Conservation (phyloP, 257 asterid species). For the Jasminum sambac region DNA sequence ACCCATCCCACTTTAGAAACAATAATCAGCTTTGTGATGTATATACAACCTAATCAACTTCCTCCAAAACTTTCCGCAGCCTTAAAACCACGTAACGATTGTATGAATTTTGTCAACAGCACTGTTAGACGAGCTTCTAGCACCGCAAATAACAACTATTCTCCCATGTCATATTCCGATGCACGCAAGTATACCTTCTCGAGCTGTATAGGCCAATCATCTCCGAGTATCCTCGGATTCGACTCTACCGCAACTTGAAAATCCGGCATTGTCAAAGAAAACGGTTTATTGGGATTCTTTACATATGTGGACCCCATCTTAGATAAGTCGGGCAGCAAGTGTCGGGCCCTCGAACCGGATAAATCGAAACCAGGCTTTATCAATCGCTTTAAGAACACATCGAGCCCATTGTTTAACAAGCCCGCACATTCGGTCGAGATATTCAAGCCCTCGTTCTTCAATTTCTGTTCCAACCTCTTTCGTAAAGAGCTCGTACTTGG, state of each 20-base stretch:
- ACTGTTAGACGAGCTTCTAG: conserved; percentile 36
- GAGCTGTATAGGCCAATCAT: conserved; percentile 55
- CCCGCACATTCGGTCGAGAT: conserved; percentile 49
- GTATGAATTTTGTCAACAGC: conserved; percentile 36
- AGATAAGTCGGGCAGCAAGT: conserved; percentile 19
- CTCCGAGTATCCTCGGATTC: conserved; percentile 56
- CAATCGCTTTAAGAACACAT: conserved; percentile 53
- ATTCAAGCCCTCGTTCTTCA: conserved; percentile 47
- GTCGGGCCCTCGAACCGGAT: conserved; percentile 43
- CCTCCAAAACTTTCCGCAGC: conserved; percentile 44
- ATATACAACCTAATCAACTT: conserved; percentile 60
- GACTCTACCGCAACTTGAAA: conserved; percentile 52
- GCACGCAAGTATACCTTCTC: conserved; percentile 46
- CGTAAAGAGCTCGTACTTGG: conserved; percentile 47
- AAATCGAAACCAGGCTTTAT: conserved; percentile 59
- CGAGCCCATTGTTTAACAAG: conserved; percentile 61
- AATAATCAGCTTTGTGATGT: conserved; percentile 49
- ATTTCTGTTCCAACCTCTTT: conserved; percentile 56
- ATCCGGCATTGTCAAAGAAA: conserved; percentile 52
- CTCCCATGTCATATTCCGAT: conserved; percentile 38
- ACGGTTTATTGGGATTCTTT: conserved; percentile 26
- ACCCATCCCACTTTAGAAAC: conserved; percentile 36
- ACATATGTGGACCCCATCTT: conserved; percentile 34
- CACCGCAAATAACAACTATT: conserved; percentile 26
- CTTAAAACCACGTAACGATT: conserved; percentile 36